Conservation (phyloP, 1,284 basidiomycete species). For the Butyriboletus appendiculatus region DNA sequence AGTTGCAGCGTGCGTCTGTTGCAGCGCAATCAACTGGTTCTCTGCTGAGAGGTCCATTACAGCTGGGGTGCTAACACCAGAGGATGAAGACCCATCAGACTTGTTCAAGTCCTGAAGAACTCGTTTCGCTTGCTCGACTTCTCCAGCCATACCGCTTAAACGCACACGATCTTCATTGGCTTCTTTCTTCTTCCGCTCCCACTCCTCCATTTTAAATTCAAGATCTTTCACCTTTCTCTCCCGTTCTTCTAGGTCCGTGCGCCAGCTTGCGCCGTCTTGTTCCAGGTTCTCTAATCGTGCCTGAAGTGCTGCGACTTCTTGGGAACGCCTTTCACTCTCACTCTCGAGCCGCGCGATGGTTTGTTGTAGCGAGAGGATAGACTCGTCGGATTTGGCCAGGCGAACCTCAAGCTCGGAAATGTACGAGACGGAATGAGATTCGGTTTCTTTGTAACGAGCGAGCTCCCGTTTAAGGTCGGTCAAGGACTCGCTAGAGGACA, state of each 20-base stretch:
- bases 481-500: slow-evolving; percentile 76
- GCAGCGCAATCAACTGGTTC: slow-evolving; percentile 63
- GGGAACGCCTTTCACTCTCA: slow-evolving; percentile 69
- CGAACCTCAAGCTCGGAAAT: slow-evolving; percentile 89
- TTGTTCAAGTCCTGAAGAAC: slow-evolving; percentile 51
- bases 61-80: slow-evolving; percentile 33
- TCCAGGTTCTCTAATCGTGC: slow-evolving; percentile 70
- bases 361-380: slow-evolving; percentile 63
- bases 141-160: slow-evolving; percentile 63
- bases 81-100: slow-evolving; percentile 27
- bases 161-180: slow-evolving; percentile 64
- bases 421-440: slow-evolving; percentile 74
- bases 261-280: slow-evolving; percentile 71
- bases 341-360: slow-evolving; percentile 79
- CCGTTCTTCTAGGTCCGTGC: slow-evolving; percentile 78
- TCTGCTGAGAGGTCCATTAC: slow-evolving; percentile 43
- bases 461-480: slow-evolving; percentile 86
- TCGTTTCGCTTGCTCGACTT: slow-evolving; percentile 70
- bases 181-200: slow-evolving; percentile 68
- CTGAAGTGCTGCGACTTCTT: slow-evolving; percentile 72
- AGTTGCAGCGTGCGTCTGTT: slow-evolving; percentile 77
- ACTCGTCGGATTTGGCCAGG: slow-evolving; percentile 78
- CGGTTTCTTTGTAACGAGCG: slow-evolving; percentile 72
- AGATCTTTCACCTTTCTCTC: slow-evolving; percentile 76
- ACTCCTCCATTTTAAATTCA: slow-evolving; percentile 74